Conservation (phyloP, 352 stramenopile species). For the Phytophthora pluvialis region DNA sequence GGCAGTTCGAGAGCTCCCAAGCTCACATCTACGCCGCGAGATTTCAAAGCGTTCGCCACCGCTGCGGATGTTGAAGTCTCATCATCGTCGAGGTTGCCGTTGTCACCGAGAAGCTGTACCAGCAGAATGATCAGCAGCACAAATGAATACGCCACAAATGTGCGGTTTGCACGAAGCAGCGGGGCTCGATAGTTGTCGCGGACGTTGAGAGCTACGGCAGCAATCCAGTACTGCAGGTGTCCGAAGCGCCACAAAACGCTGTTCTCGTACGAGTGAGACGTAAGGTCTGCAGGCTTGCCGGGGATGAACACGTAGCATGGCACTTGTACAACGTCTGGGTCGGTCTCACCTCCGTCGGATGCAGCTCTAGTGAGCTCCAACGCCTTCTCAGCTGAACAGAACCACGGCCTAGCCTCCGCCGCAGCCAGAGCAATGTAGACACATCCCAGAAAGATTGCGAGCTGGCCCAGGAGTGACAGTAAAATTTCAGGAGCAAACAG, state of each 20-base stretch:
- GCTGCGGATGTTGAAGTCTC: conserved; percentile 51
- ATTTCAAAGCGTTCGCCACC: conserved; percentile 32
- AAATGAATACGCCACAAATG: conserved; percentile 58
- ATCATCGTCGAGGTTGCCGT: conserved; percentile 59
- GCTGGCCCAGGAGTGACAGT: conserved; percentile 61
- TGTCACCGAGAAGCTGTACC: conserved; percentile 73
- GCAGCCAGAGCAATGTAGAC: conserved; percentile 65
- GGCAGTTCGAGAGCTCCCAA: conserved; percentile 63
- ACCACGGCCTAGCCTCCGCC: conserved; percentile 62
- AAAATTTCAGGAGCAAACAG: conserved; percentile 71
- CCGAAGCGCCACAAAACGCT: conserved; percentile 81
- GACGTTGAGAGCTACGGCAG: conserved; percentile 70
- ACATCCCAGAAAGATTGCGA: conserved; percentile 60
- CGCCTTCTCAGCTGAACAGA: conserved; percentile 57
- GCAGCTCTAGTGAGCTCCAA: conserved; percentile 48
- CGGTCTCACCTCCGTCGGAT: conserved; percentile 28
- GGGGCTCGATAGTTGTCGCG: conserved; percentile 67
- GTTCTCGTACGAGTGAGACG: conserved; percentile 79
- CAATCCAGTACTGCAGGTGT: conserved; percentile 81
- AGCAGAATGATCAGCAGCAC: conserved; percentile 60
- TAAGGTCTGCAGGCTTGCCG: conserved; percentile 57
- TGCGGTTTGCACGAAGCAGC: conserved; percentile 56
- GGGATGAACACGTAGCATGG: conserved; percentile 77
- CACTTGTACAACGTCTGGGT: conserved; percentile 44
- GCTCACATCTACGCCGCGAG: conserved; percentile 59